phyloP scores from a whole-genome alignment of 495 filamentous ascomycete genomes.

The Penicillium taxi region DNA sequence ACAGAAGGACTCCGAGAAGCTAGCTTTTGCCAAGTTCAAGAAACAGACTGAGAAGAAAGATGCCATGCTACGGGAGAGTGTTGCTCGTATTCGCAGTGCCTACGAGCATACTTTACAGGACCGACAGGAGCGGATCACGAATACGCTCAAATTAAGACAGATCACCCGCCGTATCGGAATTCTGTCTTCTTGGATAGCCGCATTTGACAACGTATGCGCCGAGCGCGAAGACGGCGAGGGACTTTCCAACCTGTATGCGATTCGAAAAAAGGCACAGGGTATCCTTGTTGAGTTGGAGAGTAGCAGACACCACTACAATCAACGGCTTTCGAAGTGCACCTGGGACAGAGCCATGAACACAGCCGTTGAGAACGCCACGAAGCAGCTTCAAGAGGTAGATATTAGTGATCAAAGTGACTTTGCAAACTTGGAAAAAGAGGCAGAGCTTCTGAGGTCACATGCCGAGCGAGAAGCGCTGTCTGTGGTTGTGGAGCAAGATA shows the following conservation, averaged over 20 bases:
- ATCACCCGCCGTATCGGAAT: conserved; percentile 78
- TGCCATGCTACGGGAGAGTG: conserved; percentile 65
- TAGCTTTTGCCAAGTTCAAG: conserved; percentile 80
- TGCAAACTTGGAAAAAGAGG: conserved; percentile 67
- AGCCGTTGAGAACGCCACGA: conserved; percentile 76
- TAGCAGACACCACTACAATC: conserved; percentile 83
- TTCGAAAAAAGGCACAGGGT: conserved; percentile 81
- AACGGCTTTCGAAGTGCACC: conserved; percentile 64
- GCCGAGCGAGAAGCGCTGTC: conserved; percentile 75
- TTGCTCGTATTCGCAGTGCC: conserved; percentile 69
- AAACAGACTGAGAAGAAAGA: conserved; percentile 83
- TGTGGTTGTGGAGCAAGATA: conserved; percentile 78
- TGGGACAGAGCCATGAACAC: conserved; percentile 84
- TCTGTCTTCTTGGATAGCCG: conserved; percentile 84
- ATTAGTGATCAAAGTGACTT: conserved; percentile 64
- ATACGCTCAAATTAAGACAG: conserved; percentile 76
- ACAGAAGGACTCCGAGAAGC: conserved; percentile 80
- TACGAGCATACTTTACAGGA: conserved; percentile 78
- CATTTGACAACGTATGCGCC: conserved; percentile 79
- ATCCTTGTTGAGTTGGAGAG: conserved; percentile 80
- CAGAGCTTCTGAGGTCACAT: conserved; percentile 71
- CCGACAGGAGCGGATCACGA: conserved; percentile 65
- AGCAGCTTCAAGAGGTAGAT: conserved; percentile 67
- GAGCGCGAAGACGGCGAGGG: conserved; percentile 56
- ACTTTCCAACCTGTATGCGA: conserved; percentile 58